Evolutionary conservation across 2,329 filamentous ascomycete species (phyloP).

Genomic region (Ceratocystis eucalypticola): DNA sequence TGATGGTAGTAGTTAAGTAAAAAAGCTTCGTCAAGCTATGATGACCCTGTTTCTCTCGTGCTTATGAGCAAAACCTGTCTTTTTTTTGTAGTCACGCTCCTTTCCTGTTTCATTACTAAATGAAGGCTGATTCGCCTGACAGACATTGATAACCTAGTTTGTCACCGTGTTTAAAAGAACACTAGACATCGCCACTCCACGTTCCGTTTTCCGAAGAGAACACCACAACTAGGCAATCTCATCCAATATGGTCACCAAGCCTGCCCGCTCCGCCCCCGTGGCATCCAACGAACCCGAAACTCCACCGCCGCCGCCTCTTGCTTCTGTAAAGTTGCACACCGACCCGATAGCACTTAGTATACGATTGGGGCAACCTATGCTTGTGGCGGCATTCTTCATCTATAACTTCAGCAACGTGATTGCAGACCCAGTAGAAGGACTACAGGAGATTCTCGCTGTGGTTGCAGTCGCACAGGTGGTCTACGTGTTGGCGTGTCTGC

Average conservation of each 20-base stretch:
- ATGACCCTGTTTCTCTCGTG: background rate
- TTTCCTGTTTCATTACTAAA: background rate
- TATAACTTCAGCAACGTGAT: constrained; percentile 54
- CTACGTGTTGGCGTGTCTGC: constrained; percentile 51
- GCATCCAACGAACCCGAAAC: background rate
- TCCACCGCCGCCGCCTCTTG: constrained; percentile 7
- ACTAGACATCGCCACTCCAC: background rate
- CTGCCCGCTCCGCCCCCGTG: background rate
- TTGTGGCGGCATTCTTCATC: constrained; percentile 49
- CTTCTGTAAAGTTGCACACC: constrained; percentile 4
- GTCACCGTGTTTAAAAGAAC: background rate
- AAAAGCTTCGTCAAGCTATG: background rate
- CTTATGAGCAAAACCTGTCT: background rate
- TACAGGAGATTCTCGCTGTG: constrained; percentile 47
- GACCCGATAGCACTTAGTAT: background rate
- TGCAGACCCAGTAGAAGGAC: constrained; percentile 50
- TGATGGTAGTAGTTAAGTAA: background rate
- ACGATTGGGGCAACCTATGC: constrained; percentile 42
- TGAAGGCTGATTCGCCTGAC: background rate
- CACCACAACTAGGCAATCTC: background rate
- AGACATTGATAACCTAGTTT: background rate
- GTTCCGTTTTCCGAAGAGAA: no score
- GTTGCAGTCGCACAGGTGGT: constrained; percentile 50
- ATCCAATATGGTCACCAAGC: background rate
- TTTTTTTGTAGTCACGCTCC: no score